Conservation (phyloP, 441 rosid species). For the Syzygium malaccense region DNA sequence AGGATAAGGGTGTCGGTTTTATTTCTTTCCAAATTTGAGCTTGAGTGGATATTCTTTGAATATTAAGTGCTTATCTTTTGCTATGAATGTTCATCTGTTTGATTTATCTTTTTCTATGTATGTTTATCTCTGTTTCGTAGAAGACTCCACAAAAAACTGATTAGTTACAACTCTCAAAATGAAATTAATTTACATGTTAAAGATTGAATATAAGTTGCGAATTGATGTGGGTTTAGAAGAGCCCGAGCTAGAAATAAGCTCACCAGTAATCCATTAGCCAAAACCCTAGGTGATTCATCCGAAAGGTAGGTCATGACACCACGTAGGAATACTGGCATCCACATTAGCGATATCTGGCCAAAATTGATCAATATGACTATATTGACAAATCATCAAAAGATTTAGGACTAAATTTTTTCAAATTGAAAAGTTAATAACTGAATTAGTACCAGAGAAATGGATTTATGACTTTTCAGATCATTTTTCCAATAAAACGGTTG, state of each 20-base stretch:
- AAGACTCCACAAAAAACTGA: no score
- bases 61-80: neutral
- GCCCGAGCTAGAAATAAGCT: no score
- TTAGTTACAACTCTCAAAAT: no score
- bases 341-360: accelerated
- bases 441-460: accelerated
- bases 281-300: no score
- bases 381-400: neutral
- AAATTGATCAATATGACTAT: accelerated
- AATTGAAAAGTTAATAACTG: accelerated
- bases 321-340: accelerated
- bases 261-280: no score
- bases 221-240: no score
- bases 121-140: no score
- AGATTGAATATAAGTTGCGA: no score
- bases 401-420: neutral
- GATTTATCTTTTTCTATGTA: neutral
- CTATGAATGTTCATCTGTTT: no score
- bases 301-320: no score
- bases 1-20: neutral
- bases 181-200: no score
- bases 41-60: neutral
- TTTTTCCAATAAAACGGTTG: no score
- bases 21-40: neutral
- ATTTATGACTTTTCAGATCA: neutral